Conservation (phyloP, 2,329 filamentous ascomycete species). For the Pseudonectria foliicola region DNA sequence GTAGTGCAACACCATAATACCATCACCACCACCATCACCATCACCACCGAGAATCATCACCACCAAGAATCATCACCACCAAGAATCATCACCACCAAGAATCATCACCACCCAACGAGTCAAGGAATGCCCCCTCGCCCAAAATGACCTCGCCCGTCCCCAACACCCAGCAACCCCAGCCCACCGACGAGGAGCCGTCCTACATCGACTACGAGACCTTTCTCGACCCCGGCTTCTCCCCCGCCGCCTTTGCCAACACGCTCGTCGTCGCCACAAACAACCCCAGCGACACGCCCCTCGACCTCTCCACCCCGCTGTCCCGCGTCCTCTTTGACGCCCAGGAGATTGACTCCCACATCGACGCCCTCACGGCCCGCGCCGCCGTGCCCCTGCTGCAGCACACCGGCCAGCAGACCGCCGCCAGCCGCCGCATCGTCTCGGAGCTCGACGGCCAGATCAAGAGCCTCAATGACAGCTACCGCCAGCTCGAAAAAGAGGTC, state of each 20-base stretch:
- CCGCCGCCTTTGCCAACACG: slow-evolving; percentile 76
- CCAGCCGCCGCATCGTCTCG: slow-evolving; percentile 63
- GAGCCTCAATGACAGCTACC: slow-evolving; percentile 76
- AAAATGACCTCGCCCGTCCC: too few species aligned
- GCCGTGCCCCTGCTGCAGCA: slow-evolving; percentile 75
- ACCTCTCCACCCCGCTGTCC: slow-evolving; percentile 89
- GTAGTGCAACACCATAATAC: too few species aligned
- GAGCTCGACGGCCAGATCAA: slow-evolving; percentile 76
- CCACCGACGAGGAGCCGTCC: slow-evolving; percentile 54
- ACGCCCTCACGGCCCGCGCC: slow-evolving; percentile 76
- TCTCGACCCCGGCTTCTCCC: slow-evolving; percentile 73
- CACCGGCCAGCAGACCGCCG: slow-evolving; percentile 65
- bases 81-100: too few species aligned
- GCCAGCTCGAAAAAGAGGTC: slow-evolving; percentile 79
- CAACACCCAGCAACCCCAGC: too few species aligned
- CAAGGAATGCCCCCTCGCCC: too few species aligned
- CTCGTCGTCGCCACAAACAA: slow-evolving; percentile 90
- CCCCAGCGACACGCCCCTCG: slow-evolving; percentile 77
- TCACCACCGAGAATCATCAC: too few species aligned
- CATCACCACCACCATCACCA: too few species aligned
- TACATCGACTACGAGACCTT: slow-evolving; percentile 97
- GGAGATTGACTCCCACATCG: slow-evolving; percentile 93
- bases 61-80: too few species aligned
- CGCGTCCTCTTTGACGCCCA: slow-evolving; percentile 94
- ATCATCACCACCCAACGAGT: too few species aligned